These are phyloP conservation scores for Aeminium ludgeri DNA, from an alignment of 495 filamentous ascomycete genomes.

Conservation along the genomic window DNA sequence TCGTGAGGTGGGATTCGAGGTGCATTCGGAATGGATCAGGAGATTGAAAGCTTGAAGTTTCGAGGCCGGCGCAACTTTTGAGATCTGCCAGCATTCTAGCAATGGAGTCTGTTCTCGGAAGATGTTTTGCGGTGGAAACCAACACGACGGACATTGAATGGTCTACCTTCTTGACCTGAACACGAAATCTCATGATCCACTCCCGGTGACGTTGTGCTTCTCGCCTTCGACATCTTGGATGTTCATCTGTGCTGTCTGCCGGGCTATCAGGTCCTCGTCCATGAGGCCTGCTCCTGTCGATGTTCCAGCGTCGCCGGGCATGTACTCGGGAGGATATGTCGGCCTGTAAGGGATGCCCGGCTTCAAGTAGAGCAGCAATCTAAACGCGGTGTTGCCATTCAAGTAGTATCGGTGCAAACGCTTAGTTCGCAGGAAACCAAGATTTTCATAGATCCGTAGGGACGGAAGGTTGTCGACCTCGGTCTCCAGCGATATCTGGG, in stretches of 20 bases:
- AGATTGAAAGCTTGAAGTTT: too few species aligned
- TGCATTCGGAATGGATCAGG: too few species aligned
- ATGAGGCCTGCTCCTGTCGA: background rate
- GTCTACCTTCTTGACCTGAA: too few species aligned
- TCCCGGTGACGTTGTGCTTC: conserved; percentile 2
- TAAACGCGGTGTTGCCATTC: conserved; percentile 88
- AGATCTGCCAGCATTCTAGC: too few species aligned
- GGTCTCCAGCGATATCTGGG: conserved; percentile 77
- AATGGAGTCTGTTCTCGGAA: too few species aligned
- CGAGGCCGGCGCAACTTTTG: too few species aligned
- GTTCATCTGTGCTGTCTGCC: conserved; percentile 8
- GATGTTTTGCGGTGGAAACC: too few species aligned
- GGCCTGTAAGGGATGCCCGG: conserved; percentile 28
- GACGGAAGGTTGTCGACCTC: conserved; percentile 87
- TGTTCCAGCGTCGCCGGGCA: background rate
- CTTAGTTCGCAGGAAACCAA: conserved; percentile 89
- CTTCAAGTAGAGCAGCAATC: conserved; percentile 71
- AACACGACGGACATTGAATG: too few species aligned
- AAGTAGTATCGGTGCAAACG: conserved; percentile 89
- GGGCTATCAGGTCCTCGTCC: conserved; percentile 7
- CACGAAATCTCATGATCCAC: background rate
- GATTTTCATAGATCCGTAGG: conserved; percentile 80
- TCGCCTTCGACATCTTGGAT: conserved; percentile 7
- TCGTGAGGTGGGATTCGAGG: too few species aligned
- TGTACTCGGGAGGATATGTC: conserved; percentile 13